Evolutionary conservation across 129 eudicot genomes (phyloP), one percentile per base, ranked within the genome.

Genomic region (Arctium minus): DNA sequence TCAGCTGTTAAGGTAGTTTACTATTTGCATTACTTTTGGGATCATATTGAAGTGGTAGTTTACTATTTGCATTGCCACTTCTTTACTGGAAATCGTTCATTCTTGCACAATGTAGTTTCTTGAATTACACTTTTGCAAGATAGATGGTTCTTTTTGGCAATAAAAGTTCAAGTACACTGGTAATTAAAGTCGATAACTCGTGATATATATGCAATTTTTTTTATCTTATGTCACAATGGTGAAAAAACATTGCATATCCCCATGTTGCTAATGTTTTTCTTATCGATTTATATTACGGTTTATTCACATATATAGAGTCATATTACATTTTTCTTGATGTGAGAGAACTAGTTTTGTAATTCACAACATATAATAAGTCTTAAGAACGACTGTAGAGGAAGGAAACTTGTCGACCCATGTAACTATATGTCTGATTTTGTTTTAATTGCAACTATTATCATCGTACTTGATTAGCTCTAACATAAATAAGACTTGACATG

Each of bases 1-100:
- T 86, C 94, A 79, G 97, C 98, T 81, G 91, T 95, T 77, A 88
- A 88, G 97, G 98, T 94, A 80, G 82, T 81, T 77, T 39, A 76
- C 70, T 65, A 33, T 81, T 46, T 65, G 9, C 17, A 65, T 53
- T 76, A 10, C 22, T 18, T 76, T 29, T 1, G 38, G 31, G 37
- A 4, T 72, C 78, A 7, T 38, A 36, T 8, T 44, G 50, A 44
- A 44, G 50, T 44, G 50, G 50, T 35, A 35, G 27, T 22, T 22
- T 1, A 35, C 37, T 3, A 35, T 3, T 35, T 1, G 3, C 2
- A 1, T 35, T 1, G 50, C 50, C 12, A 42, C 50, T 42, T 42
- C 12, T 42, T 42, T 42, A 8, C 12, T 42, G 50, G 50, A 42
- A 53, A 53, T 53, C 64, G 1, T 53, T 53, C 64, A 11, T 53